Evolutionary conservation across 2,329 filamentous ascomycete genomes (phyloP).

Genomic region (Berkeleyomyces rouxiae): DNA sequence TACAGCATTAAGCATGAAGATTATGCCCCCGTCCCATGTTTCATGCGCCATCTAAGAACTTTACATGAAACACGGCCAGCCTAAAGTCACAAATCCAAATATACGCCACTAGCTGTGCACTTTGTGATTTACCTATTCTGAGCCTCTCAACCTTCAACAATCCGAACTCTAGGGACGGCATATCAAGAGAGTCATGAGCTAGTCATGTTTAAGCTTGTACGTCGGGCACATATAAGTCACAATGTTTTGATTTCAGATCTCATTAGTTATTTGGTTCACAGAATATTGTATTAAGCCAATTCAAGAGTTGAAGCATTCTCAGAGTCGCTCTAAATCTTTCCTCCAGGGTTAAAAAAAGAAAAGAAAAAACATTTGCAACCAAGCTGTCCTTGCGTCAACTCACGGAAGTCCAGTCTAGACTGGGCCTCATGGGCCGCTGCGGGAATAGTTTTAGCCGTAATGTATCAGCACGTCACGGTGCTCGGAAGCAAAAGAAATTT

Average conservation of each 20-base stretch:
- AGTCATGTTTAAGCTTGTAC: not conserved
- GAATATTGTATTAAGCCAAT: not conserved
- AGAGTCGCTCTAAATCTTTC: not conserved
- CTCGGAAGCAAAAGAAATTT: not conserved
- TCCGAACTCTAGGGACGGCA: not conserved
- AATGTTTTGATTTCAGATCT: not conserved
- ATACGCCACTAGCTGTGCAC: no score
- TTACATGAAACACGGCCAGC: not conserved
- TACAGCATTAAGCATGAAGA: not conserved
- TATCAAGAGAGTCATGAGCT: no score
- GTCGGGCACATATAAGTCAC: not conserved
- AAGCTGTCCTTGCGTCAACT: not conserved
- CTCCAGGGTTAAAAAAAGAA: not conserved
- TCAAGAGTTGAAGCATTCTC: not conserved
- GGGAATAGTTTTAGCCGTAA: not conserved
- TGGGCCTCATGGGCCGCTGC: not conserved
- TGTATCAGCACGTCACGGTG: not conserved
- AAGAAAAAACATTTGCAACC: not conserved
- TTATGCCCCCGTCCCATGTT: not conserved
- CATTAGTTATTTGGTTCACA: not conserved
- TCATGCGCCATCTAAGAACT: not conserved
- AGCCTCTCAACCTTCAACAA: not conserved
- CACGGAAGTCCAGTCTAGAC: not conserved
- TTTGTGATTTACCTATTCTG: no score
- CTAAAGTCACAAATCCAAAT: no score